Conservation (phyloP, 139 green algal species). For the Volvox africanus region DNA sequence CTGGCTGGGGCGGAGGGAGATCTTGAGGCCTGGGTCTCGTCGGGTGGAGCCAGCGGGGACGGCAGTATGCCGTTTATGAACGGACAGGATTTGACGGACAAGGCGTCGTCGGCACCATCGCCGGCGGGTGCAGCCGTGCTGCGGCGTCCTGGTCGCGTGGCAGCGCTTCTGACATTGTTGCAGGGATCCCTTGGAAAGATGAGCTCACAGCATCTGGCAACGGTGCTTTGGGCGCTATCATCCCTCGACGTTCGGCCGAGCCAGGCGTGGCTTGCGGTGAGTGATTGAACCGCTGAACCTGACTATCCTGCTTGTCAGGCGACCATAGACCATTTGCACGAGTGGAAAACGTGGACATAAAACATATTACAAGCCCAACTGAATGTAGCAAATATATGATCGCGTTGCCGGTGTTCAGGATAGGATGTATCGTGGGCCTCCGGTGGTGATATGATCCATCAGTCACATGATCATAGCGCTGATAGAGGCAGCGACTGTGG, state of each 20-base stretch:
- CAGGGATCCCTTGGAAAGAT: not conserved
- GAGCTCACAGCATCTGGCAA: slow-evolving; percentile 35
- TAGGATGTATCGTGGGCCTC: too few species aligned
- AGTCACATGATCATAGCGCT: too few species aligned
- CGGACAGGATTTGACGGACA: too few species aligned
- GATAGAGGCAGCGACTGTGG: too few species aligned
- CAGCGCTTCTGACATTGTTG: slow-evolving; percentile 14
- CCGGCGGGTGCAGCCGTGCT: not conserved
- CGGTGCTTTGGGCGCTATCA: slow-evolving; percentile 21
- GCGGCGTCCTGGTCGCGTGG: not conserved
- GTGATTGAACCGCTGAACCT: too few species aligned
- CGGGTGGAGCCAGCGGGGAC: not conserved
- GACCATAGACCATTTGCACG: too few species aligned
- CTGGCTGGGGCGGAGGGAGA: not conserved
- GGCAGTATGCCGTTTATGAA: not conserved
- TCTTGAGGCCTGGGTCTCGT: not conserved
- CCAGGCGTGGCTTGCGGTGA: slow-evolving; percentile 23
- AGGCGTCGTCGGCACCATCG: not conserved
- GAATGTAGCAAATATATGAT: too few species aligned
- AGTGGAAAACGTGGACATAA: too few species aligned
- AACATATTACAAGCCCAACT: too few species aligned
- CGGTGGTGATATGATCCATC: too few species aligned
- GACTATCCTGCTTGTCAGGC: too few species aligned
- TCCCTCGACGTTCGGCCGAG: slow-evolving; percentile 15
- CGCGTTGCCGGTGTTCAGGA: too few species aligned